Conservation (phyloP, 2,329 filamentous ascomycete species). For the Aspergillus pseudoglaucus region DNA sequence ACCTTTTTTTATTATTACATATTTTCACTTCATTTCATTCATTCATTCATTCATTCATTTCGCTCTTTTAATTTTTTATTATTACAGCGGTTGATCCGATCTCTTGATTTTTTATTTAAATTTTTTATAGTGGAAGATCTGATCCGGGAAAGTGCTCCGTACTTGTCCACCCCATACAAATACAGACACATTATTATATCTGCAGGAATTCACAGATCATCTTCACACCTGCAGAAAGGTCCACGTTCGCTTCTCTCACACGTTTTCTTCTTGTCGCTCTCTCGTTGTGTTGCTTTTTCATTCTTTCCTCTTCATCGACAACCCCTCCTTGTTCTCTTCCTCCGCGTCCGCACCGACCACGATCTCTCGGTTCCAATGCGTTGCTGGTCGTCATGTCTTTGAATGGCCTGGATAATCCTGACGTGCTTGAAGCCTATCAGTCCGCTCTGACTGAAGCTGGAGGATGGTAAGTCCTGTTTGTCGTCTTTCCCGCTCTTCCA, state of each 20-base stretch:
- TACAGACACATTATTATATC: too few relatives aligned
- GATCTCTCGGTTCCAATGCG: slow-evolving; percentile 22
- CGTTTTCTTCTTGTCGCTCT: slow-evolving; percentile 1
- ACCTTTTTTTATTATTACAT: not conserved
- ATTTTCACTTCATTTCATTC: not conserved
- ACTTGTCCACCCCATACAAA: too few relatives aligned
- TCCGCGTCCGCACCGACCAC: slow-evolving; percentile 1
- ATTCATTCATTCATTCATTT: not conserved
- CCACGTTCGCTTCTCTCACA: too few relatives aligned
- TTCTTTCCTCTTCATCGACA: slow-evolving; percentile 4
- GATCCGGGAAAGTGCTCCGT: too few relatives aligned
- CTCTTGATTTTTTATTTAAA: not conserved
- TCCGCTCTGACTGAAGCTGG: slow-evolving; percentile 72
- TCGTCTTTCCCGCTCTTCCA: slow-evolving; percentile 4
- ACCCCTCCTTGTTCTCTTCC: slow-evolving; percentile 3
- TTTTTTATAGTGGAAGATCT: not conserved
- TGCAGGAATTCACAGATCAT: too few relatives aligned
- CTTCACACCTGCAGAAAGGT: too few relatives aligned
- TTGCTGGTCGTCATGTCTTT: slow-evolving; percentile 65
- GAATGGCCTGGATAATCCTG: slow-evolving; percentile 80
- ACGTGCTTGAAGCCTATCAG: slow-evolving; percentile 79
- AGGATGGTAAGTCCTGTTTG: slow-evolving; percentile 68
- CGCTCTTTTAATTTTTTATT: not conserved
- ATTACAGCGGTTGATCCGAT: not conserved
- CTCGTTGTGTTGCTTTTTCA: slow-evolving; percentile 5